Base-by-base conservation (phyloP, 306 rosid species). In the Citrullus colocynthis region DNA sequence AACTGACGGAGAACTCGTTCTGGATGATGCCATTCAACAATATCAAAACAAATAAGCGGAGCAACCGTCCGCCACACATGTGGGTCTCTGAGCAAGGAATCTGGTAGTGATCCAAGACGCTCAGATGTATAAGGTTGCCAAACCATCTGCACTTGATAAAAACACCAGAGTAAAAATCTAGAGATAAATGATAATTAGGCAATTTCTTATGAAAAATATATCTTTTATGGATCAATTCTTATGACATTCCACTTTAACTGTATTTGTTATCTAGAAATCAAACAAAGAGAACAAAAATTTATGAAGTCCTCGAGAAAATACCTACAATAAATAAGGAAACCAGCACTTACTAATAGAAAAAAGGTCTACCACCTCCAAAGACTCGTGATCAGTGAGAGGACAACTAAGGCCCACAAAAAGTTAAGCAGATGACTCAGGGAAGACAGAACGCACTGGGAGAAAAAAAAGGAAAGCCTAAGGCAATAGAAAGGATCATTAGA, bases 61-160 rank as follows among this genome's bases (percentile, higher is more conserved):
- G 78, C 70, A 44, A 79, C 20, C 45, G 78, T 57, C 58, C 6
- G 78, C 82, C 82, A 79, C 55, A 79, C 61, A 32, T 59, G 72
- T 60, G 59, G 78, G 49, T 79, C 82, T 58, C 28, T 71, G 48
- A 79, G 59, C 44, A 65, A 44, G 8, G 55, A 45, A 59, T 58
- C 78, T 59, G 82, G 78, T 59, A 71, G 39, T 9, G 51, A 41
- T 57, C 72, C 82, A 58, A 79, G 60, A 70, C 72, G 69, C 51
- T 79, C 78, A n/a, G 78, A 55, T 59, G 78, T 79, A 24, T 79
- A 71, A 56, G 82, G 82, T 74, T 79, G 78, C 82, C 78, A 79
- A 24, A 58, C 32, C 82, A 79, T 79, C 78, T 79, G 56, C 60
- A 60, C 20, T 41, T 30, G 9, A 28, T 64, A 37, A 17, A 64